Evolutionary conservation across 2,329 filamentous ascomycete species (phyloP), one percentile per base, ranked within the genome.

Genomic region (Monosporascus sp.): DNA sequence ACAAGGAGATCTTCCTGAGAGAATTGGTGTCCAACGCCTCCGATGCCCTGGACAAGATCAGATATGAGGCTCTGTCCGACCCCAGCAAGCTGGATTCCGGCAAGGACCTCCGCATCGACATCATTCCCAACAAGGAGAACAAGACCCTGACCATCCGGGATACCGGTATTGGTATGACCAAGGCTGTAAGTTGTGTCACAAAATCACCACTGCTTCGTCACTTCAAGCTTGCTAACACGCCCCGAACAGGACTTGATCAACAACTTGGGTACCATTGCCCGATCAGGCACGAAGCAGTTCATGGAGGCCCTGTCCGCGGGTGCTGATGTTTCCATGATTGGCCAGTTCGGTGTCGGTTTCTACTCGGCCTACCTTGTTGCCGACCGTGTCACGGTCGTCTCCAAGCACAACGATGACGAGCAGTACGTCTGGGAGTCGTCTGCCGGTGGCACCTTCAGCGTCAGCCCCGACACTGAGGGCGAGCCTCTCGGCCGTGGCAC

Each of bases 291-390:
- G 77, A 99, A 99, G 87, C 94, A 97, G 82, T 99, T 99, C 80
- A 99, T 99, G 94, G 94, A 99, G 85, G 94, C 94, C 61, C 86
- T 99, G 67, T 93, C 91, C 66, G 94, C 94, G 63, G 94, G 94
- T 82, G 94, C 94, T 73, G 94, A 99, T 78, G 94, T 99, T 66
- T 97, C 94, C 79, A 97, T 99, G 94, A 99, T 99, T 75, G 94
- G 94, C 72, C 94, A 99, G 81, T 99, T 99, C 76, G 94, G 94
- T 95, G 94, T 99, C 69, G 94, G 94, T 88, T 99, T 99, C 90
- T 99, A 99, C 87, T 97, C 94, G 59, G 94, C 94, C 72, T 99
- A 99, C 85, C 91, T 99, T 56, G 94, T 99, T 66, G 94, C 94
- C 74, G 94, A 99, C 84, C 86, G 86, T 68, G 94, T 99, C 67